Percentiles rank a stretch among this genome's conserved stretches.
Conservation (phyloP, 495 filamentous ascomycete genomes). For the Apiosordaria backusii region DNA sequence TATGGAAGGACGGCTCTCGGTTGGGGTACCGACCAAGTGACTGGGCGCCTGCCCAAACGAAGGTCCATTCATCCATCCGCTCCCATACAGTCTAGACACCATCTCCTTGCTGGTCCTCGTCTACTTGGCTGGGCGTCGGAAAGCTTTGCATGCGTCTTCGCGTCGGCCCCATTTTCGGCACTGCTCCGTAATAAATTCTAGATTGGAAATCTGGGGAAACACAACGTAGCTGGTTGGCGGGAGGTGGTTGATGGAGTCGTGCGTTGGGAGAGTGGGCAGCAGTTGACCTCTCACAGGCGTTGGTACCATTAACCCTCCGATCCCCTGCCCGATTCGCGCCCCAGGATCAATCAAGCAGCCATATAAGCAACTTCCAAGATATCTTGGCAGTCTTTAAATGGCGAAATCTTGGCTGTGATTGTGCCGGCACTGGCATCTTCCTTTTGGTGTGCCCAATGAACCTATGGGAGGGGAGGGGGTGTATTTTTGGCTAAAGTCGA, state of each 20-base stretch:
- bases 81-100: not conserved
- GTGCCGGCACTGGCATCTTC: not conserved
- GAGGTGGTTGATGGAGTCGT: not conserved
- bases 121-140: not conserved
- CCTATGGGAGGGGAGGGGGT: not conserved
- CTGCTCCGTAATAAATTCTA: constrained; percentile 16
- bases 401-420: not conserved
- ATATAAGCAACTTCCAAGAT: not conserved
- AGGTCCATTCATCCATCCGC: not conserved
- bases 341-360: not conserved
- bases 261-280: not conserved
- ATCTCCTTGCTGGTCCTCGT: not conserved
- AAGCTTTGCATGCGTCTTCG: not conserved
- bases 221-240: not conserved
- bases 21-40: constrained; percentile 1
- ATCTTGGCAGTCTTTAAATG: not conserved
- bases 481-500: constrained; percentile 6
- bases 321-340: not conserved
- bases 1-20: not conserved
- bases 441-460: not conserved
- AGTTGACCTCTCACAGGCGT: not conserved
- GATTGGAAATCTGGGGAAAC: constrained; percentile 1
- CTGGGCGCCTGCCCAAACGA: not conserved
- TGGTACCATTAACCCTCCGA: not conserved
- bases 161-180: constrained; percentile 18